Percentiles rank a stretch among this genome's conserved stretches.
phyloP scores from a whole-genome alignment of 140 eudicot species.

The Senecio squalidus region DNA sequence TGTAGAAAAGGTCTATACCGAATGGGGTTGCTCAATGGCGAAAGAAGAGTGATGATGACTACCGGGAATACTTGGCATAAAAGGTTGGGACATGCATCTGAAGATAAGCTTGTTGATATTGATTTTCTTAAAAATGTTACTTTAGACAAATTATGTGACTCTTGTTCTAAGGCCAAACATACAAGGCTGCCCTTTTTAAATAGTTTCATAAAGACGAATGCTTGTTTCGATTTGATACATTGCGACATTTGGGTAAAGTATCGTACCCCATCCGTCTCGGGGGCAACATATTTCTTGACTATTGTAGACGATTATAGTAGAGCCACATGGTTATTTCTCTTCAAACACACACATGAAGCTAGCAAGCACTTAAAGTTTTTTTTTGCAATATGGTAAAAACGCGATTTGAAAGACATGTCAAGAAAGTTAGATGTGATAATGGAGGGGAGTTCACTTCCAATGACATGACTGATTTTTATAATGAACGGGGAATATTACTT shows the following conservation, averaged over 20 bases:
- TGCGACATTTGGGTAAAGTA: too few species aligned
- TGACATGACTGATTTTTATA: too few species aligned
- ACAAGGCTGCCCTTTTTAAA: too few species aligned
- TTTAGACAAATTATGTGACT: neutral
- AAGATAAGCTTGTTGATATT: too few species aligned
- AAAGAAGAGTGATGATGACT: conserved; percentile 3
- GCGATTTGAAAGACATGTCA: too few species aligned
- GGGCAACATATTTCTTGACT: conserved; percentile 5
- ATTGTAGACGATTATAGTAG: conserved; percentile 14
- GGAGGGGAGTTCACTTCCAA: too few species aligned
- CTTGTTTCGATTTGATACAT: too few species aligned
- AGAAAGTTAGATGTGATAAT: too few species aligned
- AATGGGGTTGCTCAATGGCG: conserved; percentile 1
- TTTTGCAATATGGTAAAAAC: too few species aligned
- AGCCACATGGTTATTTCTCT: conserved; percentile 11
- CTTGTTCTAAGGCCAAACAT: conserved; percentile 10
- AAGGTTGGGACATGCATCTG: conserved; percentile 5
- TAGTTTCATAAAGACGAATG: too few species aligned
- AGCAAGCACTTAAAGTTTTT: neutral
- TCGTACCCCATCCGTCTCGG: neutral
- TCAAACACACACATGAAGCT: conserved; percentile 8
- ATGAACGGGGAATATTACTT: neutral
- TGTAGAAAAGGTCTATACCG: conserved; percentile 6
- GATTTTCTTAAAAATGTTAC: neutral
- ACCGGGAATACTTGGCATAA: conserved; percentile 1